phyloP scores from a whole-genome alignment of 176 grass and related monocot genomes.

The Neostapfia colusana region DNA sequence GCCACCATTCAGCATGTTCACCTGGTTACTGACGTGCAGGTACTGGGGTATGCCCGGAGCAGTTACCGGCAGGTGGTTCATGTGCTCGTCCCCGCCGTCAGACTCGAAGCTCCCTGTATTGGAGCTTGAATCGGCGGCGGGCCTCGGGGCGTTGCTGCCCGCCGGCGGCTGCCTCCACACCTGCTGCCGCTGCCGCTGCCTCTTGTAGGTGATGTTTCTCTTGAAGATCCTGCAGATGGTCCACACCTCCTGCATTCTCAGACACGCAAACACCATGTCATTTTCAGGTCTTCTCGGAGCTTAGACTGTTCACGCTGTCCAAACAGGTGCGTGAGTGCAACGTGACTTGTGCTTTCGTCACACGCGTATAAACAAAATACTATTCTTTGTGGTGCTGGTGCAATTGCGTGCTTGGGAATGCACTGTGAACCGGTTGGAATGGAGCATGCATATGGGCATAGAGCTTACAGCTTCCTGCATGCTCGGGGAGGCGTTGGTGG shows the following conservation, averaged over 20 bases:
- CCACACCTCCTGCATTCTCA: slow-evolving; percentile 74
- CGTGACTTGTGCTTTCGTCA: neutral
- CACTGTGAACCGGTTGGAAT: neutral
- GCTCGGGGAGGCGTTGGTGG: slow-evolving; percentile 36
- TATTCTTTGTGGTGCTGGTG: neutral
- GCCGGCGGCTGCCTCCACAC: neutral
- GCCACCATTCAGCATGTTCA: neutral
- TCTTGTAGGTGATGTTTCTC: slow-evolving; percentile 61
- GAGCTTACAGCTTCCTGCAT: slow-evolving; percentile 77
- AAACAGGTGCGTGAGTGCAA: neutral
- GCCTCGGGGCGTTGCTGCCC: neutral
- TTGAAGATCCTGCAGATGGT: slow-evolving; percentile 91
- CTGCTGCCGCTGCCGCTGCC: slow-evolving; percentile 50
- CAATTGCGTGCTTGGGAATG: neutral
- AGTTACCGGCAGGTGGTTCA: slow-evolving; percentile 30
- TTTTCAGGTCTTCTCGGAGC: neutral
- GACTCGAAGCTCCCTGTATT: slow-evolving; percentile 75
- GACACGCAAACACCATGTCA: neutral
- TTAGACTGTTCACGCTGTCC: neutral
- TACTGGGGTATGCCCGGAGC: slow-evolving; percentile 22
- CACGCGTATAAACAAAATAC: no score
- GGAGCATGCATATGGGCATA: neutral
- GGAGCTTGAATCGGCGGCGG: slow-evolving; percentile 53
- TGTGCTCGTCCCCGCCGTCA: slow-evolving; percentile 54
- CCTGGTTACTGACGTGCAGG: slow-evolving; percentile 5